A percentile compares a stretch with the other conserved stretches of the same genome.
Evolutionary conservation across 176 grass and related monocot genomes (phyloP).

Genomic region (Themeda triandra): DNA sequence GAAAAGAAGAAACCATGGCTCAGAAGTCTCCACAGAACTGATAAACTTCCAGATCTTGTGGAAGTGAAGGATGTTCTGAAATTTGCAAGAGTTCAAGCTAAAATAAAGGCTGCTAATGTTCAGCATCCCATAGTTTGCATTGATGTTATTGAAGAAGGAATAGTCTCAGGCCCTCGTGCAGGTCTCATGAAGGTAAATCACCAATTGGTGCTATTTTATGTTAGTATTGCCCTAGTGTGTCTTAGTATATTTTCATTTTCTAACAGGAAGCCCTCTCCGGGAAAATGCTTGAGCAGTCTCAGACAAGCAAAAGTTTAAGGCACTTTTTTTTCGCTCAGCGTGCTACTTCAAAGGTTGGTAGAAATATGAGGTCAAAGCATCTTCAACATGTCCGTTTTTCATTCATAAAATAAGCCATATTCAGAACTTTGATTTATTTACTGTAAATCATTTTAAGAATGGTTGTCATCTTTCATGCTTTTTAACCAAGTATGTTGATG

Average conservation of each 20-base stretch:
- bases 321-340: slow-evolving; percentile 83
- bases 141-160: slow-evolving; percentile 84
- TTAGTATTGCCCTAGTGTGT: slow-evolving; percentile 1
- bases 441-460: neutral
- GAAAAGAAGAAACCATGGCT: slow-evolving; percentile 68
- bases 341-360: slow-evolving; percentile 80
- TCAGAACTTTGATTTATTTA: neutral
- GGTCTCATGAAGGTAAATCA: slow-evolving; percentile 74
- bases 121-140: slow-evolving; percentile 70
- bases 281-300: slow-evolving; percentile 54
- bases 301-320: slow-evolving; percentile 79
- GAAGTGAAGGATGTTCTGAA: slow-evolving; percentile 60
- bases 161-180: slow-evolving; percentile 61
- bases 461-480: neutral
- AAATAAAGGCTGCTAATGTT: slow-evolving; percentile 52
- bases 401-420: neutral
- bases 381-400: neutral
- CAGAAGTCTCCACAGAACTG: slow-evolving; percentile 72
- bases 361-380: slow-evolving; percentile 5
- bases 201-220: neutral
- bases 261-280: slow-evolving; percentile 53
- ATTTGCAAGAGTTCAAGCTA: slow-evolving; percentile 57
- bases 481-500: neutral
- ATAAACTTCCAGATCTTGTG: slow-evolving; percentile 53
- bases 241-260: slow-evolving; percentile 14